Base-by-base conservation (phyloP, 164 flowering plant species). In the Santalum album region DNA sequence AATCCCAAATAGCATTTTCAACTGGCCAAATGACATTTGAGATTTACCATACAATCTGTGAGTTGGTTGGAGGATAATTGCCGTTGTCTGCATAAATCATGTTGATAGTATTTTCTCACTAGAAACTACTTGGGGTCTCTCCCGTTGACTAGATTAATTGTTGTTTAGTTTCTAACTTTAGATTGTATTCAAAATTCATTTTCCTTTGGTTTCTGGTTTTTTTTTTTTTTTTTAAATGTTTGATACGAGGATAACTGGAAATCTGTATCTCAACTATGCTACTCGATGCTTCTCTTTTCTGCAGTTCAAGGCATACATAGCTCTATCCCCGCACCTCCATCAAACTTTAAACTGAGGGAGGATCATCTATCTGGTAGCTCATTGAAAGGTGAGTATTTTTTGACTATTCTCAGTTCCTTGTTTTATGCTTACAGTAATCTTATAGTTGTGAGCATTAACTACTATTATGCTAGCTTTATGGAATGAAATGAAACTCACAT, bases 351-450 rank as follows among this genome's bases (percentile, higher is more conserved):
- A 70, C 58, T 84, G 65, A 78, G 87, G 70, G 99, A 92, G 20
- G 99, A 89, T 63, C 95, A 80, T 70, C 56, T 83, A 22, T 83
- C 96, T 25, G 99, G 96, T 71, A 89, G 88, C 71, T 83, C 96
- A 56, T 62, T 86, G 35, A 92, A 92, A 87, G 99, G 99, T 84
- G 49, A 64, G 1, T 44, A 18, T 23, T 20, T 44, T 47, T 42
- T 24, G n/a, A 2, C 49, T 40, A 32, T 7, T 25, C 25, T 15
- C 10, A 16, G 21, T 7, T 25, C 16, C 44, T 35, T 39, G 15
- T 21, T 35, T 45, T 53, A 21, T 42, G 23, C 7, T 51, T 32
- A 19, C 53, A 4, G 35, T 5, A n/a, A n/a, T n/a, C n/a, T n/a
- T 29, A 9, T 29, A 29, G 9, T 3, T 29, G 34, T 3, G 9